Conservation (phyloP, 2,329 filamentous ascomycete species). For the Scolecobasidium constrictum region DNA sequence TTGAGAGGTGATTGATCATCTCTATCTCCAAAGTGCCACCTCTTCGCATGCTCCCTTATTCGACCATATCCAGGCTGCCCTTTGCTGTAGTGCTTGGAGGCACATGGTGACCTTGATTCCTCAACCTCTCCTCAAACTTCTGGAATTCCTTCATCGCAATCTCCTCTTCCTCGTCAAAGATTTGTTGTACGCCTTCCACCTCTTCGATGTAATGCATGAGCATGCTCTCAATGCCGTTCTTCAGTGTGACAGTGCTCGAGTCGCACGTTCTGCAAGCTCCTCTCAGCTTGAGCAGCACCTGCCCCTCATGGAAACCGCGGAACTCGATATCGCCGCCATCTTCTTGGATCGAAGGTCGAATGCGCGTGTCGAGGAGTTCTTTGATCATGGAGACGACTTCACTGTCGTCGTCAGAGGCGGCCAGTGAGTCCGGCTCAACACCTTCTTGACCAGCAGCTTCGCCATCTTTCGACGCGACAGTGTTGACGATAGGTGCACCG, state of each 20-base stretch:
- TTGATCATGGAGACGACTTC: constrained; percentile 99
- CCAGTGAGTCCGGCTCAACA: constrained; percentile 57
- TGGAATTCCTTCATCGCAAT: constrained; percentile 79
- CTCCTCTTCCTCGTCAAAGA: constrained; percentile 86
- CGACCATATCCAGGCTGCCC: constrained; percentile 42
- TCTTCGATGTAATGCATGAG: constrained; percentile 74
- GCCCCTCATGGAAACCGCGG: constrained; percentile 74
- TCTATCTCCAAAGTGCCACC: too few species aligned
- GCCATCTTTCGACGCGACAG: constrained; percentile 47
- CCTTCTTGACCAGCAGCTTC: constrained; percentile 40
- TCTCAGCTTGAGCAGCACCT: constrained; percentile 75
- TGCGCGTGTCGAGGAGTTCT: constrained; percentile 88
- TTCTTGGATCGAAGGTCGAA: constrained; percentile 91
- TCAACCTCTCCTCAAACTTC: constrained; percentile 82
- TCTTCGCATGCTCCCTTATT: too few species aligned
- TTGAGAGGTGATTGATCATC: too few species aligned
- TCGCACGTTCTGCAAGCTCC: constrained; percentile 95
- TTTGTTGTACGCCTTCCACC: constrained; percentile 83
- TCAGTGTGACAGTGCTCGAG: constrained; percentile 89
- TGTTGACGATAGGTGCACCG: constrained; percentile 70
- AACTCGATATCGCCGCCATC: constrained; percentile 97
- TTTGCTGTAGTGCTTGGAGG: constrained; percentile 38
- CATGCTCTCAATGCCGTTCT: constrained; percentile 98
- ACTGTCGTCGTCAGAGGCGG: constrained; percentile 80
- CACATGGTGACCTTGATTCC: constrained; percentile 46